A percentile compares a stretch with the other conserved stretches of the same genome.
These are phyloP conservation scores for Coemansia umbellata DNA, from an alignment of 192 early-diverging fungal species.

Conservation along the genomic window DNA sequence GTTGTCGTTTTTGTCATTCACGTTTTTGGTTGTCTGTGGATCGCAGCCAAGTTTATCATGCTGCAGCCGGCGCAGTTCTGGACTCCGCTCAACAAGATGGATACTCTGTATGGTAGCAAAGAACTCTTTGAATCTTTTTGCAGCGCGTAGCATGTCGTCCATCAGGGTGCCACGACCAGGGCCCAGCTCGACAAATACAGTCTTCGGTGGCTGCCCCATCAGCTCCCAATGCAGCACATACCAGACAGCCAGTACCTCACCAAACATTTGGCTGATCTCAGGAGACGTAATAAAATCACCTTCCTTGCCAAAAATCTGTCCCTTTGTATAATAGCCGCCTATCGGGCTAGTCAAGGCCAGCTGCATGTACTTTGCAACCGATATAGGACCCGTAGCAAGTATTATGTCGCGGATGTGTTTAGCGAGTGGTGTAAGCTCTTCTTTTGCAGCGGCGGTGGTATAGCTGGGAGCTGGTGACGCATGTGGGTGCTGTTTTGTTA, in stretches of 20 bases:
- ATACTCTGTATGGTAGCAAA: conserved; percentile 59
- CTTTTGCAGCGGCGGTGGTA: conserved; percentile 35
- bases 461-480: no score
- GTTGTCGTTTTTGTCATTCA: conserved; percentile 3
- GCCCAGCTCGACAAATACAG: conserved; percentile 75
- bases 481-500: no score
- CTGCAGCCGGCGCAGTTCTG: conserved; percentile 66
- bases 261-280: conserved; percentile 98
- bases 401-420: conserved; percentile 58
- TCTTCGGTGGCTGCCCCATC: conserved; percentile 54
- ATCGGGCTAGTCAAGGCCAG: conserved; percentile 80
- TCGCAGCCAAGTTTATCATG: conserved; percentile 50
- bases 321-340: conserved; percentile 91
- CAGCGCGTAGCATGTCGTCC: conserved; percentile 82
- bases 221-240: conserved; percentile 78
- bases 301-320: conserved; percentile 82
- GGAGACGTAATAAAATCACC: conserved; percentile 97
- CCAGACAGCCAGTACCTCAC: conserved; percentile 91
- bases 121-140: conserved; percentile 66
- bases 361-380: conserved; percentile 86
- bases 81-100: conserved; percentile 83
- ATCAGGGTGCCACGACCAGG: conserved; percentile 95
- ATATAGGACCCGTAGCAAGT: conserved; percentile 62
- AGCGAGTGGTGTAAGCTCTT: conserved; percentile 54
- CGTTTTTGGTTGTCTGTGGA: not conserved